A percentile compares a stretch with the other conserved stretches of the same genome.
Conservation (phyloP, 2,329 filamentous ascomycete genomes). For the Orbilia brochopaga region DNA sequence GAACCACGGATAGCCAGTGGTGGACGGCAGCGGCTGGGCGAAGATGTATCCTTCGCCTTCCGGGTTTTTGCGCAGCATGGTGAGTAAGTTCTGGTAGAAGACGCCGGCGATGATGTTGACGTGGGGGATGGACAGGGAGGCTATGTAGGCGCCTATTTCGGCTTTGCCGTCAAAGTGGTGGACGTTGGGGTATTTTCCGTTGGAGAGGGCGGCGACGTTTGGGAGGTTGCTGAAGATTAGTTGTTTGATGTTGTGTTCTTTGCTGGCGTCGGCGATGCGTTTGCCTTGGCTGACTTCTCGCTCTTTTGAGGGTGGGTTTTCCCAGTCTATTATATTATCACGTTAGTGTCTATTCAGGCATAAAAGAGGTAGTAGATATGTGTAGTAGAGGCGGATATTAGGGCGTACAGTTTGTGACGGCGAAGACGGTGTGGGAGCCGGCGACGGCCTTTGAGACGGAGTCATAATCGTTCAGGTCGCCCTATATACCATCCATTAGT, state of each 20-base stretch:
- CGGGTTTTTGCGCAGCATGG: slow-evolving; percentile 16
- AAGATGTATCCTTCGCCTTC: slow-evolving; percentile 49
- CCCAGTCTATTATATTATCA: slow-evolving; percentile 39
- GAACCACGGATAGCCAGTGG: slow-evolving; percentile 58
- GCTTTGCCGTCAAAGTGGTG: slow-evolving; percentile 67
- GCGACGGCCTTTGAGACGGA: slow-evolving; percentile 58
- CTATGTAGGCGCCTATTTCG: slow-evolving; percentile 64
- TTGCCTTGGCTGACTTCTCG: slow-evolving; percentile 60
- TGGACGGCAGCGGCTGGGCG: slow-evolving; percentile 53
- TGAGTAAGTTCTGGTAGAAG: slow-evolving; percentile 65
- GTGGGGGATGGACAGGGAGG: slow-evolving; percentile 60
- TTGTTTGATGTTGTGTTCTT: slow-evolving; percentile 56
- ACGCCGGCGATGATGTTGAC: slow-evolving; percentile 65
- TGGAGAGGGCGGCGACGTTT: slow-evolving; percentile 55
- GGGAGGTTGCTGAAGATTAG: slow-evolving; percentile 57
- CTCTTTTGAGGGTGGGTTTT: slow-evolving; percentile 42
- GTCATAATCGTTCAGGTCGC: slow-evolving; percentile 59
- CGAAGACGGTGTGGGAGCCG: slow-evolving; percentile 58
- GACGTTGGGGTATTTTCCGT: slow-evolving; percentile 54
- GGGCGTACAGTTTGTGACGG: slow-evolving; percentile 51
- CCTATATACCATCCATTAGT: slow-evolving; percentile 54
- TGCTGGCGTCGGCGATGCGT: slow-evolving; percentile 62
- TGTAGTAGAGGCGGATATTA: not conserved
- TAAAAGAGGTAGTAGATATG: too few relatives aligned
- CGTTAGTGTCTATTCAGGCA: slow-evolving; percentile 14